Evolutionary conservation across 805 yeast species (phyloP).

Genomic region (Pichia nakasei): DNA sequence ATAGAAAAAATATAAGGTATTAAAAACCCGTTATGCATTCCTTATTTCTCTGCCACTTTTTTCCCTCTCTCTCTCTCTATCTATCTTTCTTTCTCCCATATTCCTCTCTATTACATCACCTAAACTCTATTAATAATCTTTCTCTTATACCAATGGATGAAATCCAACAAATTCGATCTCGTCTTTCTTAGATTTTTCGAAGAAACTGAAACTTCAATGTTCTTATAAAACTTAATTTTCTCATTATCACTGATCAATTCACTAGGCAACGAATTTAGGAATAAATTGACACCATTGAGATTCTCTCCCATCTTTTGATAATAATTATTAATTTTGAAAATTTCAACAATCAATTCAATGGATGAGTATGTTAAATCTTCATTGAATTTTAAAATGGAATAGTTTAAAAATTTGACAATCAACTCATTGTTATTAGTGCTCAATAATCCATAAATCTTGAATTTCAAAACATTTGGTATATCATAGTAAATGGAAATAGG

Average conservation of each 20-base stretch:
- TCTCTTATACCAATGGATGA: conserved; percentile 74
- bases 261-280: conserved; percentile 48
- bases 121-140: conserved; percentile 44
- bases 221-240: conserved; percentile 48
- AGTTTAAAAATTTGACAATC: conserved; percentile 49
- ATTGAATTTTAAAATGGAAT: conserved; percentile 65
- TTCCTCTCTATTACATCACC: not conserved
- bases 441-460: conserved; percentile 29
- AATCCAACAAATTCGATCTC: conserved; percentile 63
- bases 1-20: too few species aligned
- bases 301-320: conserved; percentile 33
- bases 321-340: conserved; percentile 45
- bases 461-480: conserved; percentile 43
- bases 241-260: conserved; percentile 61
- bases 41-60: too few species aligned
- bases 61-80: too few species aligned
- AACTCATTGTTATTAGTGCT: conserved; percentile 47
- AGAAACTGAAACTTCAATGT: conserved; percentile 50
- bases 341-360: conserved; percentile 60
- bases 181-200: conserved; percentile 68
- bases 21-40: too few species aligned
- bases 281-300: conserved; percentile 52
- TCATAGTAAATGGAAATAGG: conserved; percentile 64
- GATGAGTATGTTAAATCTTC: conserved; percentile 64
- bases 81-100: not conserved